These are phyloP conservation scores for Fusarium staphyleae DNA, from an alignment of 2,329 filamentous ascomycete genomes.

Conservation along the genomic window DNA sequence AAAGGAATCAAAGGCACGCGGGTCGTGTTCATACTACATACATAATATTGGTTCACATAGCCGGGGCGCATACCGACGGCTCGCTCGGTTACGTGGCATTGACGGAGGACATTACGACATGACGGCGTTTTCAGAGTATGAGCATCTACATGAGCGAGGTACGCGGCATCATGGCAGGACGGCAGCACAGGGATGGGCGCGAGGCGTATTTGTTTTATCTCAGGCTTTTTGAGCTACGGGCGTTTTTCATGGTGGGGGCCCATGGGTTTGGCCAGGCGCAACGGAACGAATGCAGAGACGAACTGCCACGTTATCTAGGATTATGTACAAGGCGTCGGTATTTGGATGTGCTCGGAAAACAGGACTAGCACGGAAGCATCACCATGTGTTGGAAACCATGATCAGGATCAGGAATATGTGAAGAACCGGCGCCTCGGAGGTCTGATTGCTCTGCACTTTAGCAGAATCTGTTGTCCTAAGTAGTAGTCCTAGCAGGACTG, in stretches of 20 bases:
- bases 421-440: slow-evolving; percentile 3
- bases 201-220: slow-evolving; percentile 27
- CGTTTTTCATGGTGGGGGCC: slow-evolving; percentile 3
- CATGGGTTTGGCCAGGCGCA: slow-evolving; percentile 19
- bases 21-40: background rate
- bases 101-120: slow-evolving; percentile 11
- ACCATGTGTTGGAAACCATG: slow-evolving; percentile 2
- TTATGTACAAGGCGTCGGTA: slow-evolving; percentile 11
- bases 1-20: background rate
- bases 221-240: background rate
- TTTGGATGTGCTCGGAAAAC: slow-evolving; percentile 27
- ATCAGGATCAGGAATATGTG: slow-evolving; percentile 7
- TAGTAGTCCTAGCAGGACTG: background rate
- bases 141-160: slow-evolving; percentile 35
- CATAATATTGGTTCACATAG: slow-evolving; percentile 5
- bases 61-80: slow-evolving; percentile 15
- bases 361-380: slow-evolving; percentile 29
- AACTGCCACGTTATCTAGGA: slow-evolving; percentile 7
- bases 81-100: slow-evolving; percentile 6
- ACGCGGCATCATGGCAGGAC: slow-evolving; percentile 14
- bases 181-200: slow-evolving; percentile 7
- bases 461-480: slow-evolving; percentile 8
- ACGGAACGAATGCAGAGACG: slow-evolving; percentile 8
- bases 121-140: slow-evolving; percentile 31
- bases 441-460: slow-evolving; percentile 19